Conservation (phyloP, 2,329 filamentous ascomycete species). For the Ceratocystis variospora region DNA sequence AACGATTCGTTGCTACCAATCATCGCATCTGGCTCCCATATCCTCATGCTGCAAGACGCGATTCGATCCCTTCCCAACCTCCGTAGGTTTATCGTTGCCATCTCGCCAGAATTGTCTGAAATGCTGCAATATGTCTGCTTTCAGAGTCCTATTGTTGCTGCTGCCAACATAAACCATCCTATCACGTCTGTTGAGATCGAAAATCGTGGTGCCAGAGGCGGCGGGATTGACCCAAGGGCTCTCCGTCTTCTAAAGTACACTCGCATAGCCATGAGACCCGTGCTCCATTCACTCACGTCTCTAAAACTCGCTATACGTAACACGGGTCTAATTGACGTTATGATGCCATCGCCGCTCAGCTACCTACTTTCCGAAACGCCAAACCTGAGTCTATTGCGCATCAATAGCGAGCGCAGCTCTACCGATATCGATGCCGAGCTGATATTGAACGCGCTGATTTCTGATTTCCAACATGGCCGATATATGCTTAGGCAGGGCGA, state of each 20-base stretch:
- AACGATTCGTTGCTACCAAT: background rate
- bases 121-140: background rate
- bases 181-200: background rate
- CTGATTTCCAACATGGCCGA: background rate
- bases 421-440: background rate
- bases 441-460: background rate
- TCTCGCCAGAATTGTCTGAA: background rate
- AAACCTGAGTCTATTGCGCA: background rate
- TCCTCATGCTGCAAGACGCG: background rate
- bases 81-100: background rate
- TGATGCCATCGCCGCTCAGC: background rate
- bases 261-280: background rate
- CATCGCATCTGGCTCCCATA: background rate
- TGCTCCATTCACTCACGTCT: background rate
- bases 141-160: conserved; percentile 1
- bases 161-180: background rate
- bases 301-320: background rate
- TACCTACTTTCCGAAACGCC: conserved; percentile 1
- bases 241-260: background rate
- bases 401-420: background rate
- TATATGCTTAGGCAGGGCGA: background rate
- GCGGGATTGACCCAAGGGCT: background rate
- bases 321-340: background rate
- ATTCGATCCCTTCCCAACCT: background rate
- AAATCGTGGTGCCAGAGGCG: background rate